Evolutionary conservation across 116 monocot species (phyloP).

Genomic region (Trichopus zeylanicus): DNA sequence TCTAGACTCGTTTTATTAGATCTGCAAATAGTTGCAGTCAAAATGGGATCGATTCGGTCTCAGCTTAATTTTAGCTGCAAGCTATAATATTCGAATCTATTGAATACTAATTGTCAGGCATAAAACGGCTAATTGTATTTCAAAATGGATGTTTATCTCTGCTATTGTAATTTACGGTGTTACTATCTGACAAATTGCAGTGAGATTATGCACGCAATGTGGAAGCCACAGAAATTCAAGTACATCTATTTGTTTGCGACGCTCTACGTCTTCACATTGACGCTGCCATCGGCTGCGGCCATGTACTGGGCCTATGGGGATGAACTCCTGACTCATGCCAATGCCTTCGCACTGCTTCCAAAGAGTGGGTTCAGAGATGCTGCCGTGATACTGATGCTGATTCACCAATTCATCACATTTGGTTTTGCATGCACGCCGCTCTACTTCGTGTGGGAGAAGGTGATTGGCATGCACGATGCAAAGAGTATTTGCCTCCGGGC

Average conservation of each 20-base stretch:
- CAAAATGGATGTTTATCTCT: no score
- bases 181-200: no score
- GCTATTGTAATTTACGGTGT: no score
- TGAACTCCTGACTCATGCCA: constrained; percentile 53
- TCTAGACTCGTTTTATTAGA: no score
- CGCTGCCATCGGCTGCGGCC: constrained; percentile 64
- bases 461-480: constrained; percentile 67
- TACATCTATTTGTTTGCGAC: constrained; percentile 79
- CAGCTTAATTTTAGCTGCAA: no score
- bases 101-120: no score
- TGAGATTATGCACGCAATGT: constrained; percentile 98
- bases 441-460: constrained; percentile 96
- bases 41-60: no score
- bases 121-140: no score
- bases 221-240: constrained; percentile 93
- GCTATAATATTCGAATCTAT: no score
- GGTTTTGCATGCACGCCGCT: constrained; percentile 89
- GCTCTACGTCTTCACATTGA: constrained; percentile 82
- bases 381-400: constrained; percentile 79
- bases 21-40: no score
- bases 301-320: constrained; percentile 96
- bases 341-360: constrained; percentile 63
- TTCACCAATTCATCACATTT: constrained; percentile 97
- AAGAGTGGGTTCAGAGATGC: constrained; percentile 44
- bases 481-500: constrained; percentile 56